Percentiles rank a stretch among this genome's conserved stretches.
Conservation (phyloP, 2,329 filamentous ascomycete species). For the Fusarium pilosicola region DNA sequence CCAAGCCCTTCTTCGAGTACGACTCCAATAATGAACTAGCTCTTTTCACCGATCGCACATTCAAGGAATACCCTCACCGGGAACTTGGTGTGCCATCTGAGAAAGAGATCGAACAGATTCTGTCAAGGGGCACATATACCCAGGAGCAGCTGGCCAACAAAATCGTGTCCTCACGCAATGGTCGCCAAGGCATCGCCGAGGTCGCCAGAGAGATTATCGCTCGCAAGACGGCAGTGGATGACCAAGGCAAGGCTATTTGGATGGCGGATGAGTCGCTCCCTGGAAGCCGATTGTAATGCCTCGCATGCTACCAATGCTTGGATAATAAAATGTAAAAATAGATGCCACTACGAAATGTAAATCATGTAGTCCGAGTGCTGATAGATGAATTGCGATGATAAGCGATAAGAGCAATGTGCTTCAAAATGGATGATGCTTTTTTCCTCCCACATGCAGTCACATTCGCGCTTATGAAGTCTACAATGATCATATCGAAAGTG, state of each 20-base stretch:
- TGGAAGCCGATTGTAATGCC: slow-evolving; percentile 49
- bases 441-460: slow-evolving; percentile 19
- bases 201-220: slow-evolving; percentile 75
- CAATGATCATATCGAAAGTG: slow-evolving; percentile 2
- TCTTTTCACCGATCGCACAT: slow-evolving; percentile 72
- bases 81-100: slow-evolving; percentile 80
- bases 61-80: slow-evolving; percentile 76
- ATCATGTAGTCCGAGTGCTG: slow-evolving; percentile 38
- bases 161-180: slow-evolving; percentile 67
- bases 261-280: slow-evolving; percentile 41
- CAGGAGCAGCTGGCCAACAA: slow-evolving; percentile 69
- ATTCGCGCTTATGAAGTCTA: slow-evolving; percentile 2
- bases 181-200: slow-evolving; percentile 75
- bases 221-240: slow-evolving; percentile 66
- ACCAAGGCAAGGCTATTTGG: slow-evolving; percentile 57
- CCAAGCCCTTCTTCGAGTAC: slow-evolving; percentile 74
- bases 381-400: slow-evolving; percentile 40
- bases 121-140: slow-evolving; percentile 54
- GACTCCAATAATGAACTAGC: slow-evolving; percentile 59
- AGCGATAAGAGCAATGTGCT: slow-evolving; percentile 11
- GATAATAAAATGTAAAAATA: slow-evolving; percentile 44
- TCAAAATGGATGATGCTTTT: slow-evolving; percentile 9
- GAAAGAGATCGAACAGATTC: slow-evolving; percentile 60
- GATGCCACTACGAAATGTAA: slow-evolving; percentile 31
- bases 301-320: slow-evolving; percentile 13